These are phyloP conservation scores for Entomortierella chlamydospora DNA, from an alignment of 192 early-diverging fungal genomes.

Conservation along the genomic window DNA sequence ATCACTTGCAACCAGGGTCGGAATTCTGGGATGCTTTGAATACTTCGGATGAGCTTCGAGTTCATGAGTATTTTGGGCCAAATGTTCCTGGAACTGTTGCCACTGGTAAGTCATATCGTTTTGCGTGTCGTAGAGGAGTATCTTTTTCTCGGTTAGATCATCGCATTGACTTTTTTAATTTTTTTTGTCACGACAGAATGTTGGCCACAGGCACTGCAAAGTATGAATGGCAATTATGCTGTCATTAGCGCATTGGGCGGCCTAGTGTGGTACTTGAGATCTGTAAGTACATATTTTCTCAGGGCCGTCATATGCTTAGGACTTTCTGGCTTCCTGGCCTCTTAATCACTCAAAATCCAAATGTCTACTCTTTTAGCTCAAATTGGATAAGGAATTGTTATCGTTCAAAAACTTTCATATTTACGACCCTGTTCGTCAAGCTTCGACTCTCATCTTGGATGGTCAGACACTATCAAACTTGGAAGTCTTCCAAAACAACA, in stretches of 20 bases:
- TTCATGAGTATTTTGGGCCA: slow-evolving; percentile 67
- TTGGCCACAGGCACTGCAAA: slow-evolving; percentile 42
- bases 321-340: too few relatives aligned
- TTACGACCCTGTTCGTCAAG: slow-evolving; percentile 87
- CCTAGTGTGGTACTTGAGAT: slow-evolving; percentile 87
- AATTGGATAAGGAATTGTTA: slow-evolving; percentile 86
- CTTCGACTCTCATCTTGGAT: slow-evolving; percentile 85
- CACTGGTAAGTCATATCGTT: slow-evolving; percentile 10
- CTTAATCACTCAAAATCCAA: neutral
- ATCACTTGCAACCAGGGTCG: slow-evolving; percentile 70
- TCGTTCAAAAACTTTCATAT: slow-evolving; percentile 85
- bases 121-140: too few relatives aligned
- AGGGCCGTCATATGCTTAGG: too few relatives aligned
- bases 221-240: slow-evolving; percentile 20
- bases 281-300: slow-evolving; percentile 64
- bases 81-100: slow-evolving; percentile 25
- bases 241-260: slow-evolving; percentile 72
- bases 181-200: slow-evolving; percentile 4
- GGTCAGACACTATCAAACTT: slow-evolving; percentile 94
- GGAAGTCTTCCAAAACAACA: slow-evolving; percentile 89
- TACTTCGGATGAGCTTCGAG: slow-evolving; percentile 71
- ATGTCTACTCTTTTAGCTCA: slow-evolving; percentile 74
- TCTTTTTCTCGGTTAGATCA: too few relatives aligned
- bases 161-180: neutral
- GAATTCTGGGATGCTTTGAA: slow-evolving; percentile 76